A percentile compares a stretch with the other conserved stretches of the same genome.
phyloP scores from a whole-genome alignment of 1,139 yeast genomes.

The Diutina scorzettiae region DNA sequence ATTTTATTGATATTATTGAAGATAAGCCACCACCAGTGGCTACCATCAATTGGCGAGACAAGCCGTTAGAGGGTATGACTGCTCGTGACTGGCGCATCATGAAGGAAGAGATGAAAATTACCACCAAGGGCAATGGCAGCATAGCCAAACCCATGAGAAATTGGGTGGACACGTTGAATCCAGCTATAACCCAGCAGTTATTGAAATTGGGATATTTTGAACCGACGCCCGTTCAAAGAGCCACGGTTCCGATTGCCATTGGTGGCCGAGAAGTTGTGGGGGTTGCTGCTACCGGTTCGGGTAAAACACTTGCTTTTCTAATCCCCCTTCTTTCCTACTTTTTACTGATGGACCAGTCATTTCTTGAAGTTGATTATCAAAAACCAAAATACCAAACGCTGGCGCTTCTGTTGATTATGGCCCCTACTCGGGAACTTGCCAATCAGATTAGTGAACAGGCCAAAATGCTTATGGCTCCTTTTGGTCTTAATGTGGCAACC shows the following conservation, averaged over 20 bases:
- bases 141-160: conserved; percentile 51
- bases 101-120: conserved; percentile 65
- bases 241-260: conserved; percentile 68
- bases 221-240: conserved; percentile 88
- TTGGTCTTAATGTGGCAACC: conserved; percentile 45
- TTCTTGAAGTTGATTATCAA: conserved; percentile 15
- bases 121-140: conserved; percentile 37
- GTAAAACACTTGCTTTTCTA: conserved; percentile 12
- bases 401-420: conserved; percentile 55
- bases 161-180: conserved; percentile 58
- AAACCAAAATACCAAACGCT: conserved; percentile 21
- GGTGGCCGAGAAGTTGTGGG: conserved; percentile 61
- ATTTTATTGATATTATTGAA: conserved; percentile 25
- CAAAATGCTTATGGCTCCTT: conserved; percentile 29
- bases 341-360: conserved; percentile 24
- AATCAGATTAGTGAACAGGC: conserved; percentile 70
- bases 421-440: conserved; percentile 92
- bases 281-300: conserved; percentile 49
- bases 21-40: conserved; percentile 10
- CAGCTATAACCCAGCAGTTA: conserved; percentile 26
- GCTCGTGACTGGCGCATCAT: conserved; percentile 84
- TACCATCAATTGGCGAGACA: conserved; percentile 60
- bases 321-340: conserved; percentile 41
- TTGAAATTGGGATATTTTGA: conserved; percentile 33
- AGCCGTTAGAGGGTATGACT: conserved; percentile 53